Conservation (phyloP, 2,329 filamentous ascomycete species). For the Aspergillus sergii region DNA sequence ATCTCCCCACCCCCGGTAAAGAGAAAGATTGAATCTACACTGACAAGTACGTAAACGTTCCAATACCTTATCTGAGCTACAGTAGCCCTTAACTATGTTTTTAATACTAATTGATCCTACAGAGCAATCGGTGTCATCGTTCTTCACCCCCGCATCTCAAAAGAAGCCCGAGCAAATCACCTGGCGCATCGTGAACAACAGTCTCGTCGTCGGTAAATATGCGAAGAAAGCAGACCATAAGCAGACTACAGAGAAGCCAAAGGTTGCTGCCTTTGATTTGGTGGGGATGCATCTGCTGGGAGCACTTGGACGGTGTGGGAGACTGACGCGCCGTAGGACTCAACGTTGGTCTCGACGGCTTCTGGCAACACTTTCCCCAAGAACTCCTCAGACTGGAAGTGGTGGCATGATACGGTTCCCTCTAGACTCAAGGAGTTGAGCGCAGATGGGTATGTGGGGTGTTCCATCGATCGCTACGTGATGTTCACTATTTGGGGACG, state of each 20-base stretch:
- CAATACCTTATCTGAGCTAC: neutral
- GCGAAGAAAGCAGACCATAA: constrained; percentile 41
- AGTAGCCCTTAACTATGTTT: neutral
- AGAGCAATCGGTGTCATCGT: constrained; percentile 68
- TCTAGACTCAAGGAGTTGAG: constrained; percentile 67
- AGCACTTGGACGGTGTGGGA: neutral
- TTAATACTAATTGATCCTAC: neutral
- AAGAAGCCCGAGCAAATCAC: constrained; percentile 75
- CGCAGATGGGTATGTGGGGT: constrained; percentile 62
- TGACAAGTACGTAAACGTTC: constrained; percentile 50
- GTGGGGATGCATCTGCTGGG: constrained; percentile 28
- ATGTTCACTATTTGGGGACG: neutral
- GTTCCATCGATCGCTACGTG: neutral
- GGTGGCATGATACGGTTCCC: constrained; percentile 81
- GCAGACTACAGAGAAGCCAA: constrained; percentile 24
- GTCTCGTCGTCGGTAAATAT: constrained; percentile 77
- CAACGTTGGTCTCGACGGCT: constrained; percentile 77
- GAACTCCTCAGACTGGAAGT: constrained; percentile 82
- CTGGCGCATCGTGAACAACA: constrained; percentile 70
- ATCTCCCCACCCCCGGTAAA: constrained; percentile 62
- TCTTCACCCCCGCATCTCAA: constrained; percentile 85
- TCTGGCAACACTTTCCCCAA: constrained; percentile 79
- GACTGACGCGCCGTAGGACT: constrained; percentile 61
- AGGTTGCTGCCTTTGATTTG: constrained; percentile 52
- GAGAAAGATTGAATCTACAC: constrained; percentile 56